Evolutionary conservation across 495 filamentous ascomycete genomes (phyloP), one percentile per base, ranked within the genome.

Genomic region (Cercophora newfieldiana): DNA sequence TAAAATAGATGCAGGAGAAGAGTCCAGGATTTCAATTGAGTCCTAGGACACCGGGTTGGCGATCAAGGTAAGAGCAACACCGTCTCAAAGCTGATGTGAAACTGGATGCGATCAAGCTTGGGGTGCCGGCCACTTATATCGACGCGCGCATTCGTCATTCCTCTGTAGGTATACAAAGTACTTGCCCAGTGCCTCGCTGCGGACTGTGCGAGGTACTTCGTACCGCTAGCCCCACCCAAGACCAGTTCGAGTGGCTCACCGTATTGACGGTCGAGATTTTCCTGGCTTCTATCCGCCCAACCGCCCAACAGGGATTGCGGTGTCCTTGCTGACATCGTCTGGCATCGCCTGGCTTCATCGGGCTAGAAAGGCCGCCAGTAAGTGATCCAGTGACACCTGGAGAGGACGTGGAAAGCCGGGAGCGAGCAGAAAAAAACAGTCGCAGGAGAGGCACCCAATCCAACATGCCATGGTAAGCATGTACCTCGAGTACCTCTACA

Each of bases 91-190:
- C 47, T 65, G 47, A 68, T 64, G 65, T 72, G 71, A 72, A 72
- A 72, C 68, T 66, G 65, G 66, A 21, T 59, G 65, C 44, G 62
- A 48, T 63, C 64, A 62, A 68, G 62, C 28, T 68, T 53, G 69
- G 69, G 58, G 48, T 48, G 59, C 29, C 37, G 68, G 72, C 72
- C 69, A 74, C 72, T 74, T 74, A 74, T 74, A 74, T 70, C 67
- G 47, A 44, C 25, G 51, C 16, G 55, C 56, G 53, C 59, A 8
- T 26, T 69, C 63, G 63, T 68, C 66, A 67, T 59, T 64, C 63
- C 67, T 61, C 24, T 49, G 63, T 33, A 65, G 53, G 10, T 26
- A 51, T 67, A 56, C 61, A 49, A 22, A 47, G 65, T 67, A 29
- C 26, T 19, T 28, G 22, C 49, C 24, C 61, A 14, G 22, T 12